Evolutionary conservation across 2,329 filamentous ascomycete genomes (phyloP), one percentile per base, ranked within the genome.

Genomic region (Diaporthe velutina): DNA sequence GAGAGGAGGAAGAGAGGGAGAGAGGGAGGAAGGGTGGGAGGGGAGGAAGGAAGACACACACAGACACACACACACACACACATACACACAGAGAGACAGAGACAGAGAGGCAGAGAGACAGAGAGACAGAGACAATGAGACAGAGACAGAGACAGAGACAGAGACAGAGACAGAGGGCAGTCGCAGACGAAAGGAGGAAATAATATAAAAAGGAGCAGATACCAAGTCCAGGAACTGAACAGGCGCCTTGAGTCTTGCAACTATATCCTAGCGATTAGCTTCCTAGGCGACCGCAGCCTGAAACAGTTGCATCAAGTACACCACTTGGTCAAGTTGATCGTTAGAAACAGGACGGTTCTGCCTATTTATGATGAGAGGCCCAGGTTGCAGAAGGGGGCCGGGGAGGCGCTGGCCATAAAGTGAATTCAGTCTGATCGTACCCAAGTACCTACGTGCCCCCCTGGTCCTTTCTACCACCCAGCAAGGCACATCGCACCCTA

Each of bases 351-450:
- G 15, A 45, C 1, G 17, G 15, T 13, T 13, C 45, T 61, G 58
- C 25, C 19, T 61, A 15, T 9, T 66, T n/a, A 48, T 66, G 22
- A 66, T 8, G 19, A n/a, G 22, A 33, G 10, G 40, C 9, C 17
- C 38, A 38, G 7, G 12, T 8, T 28, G 50, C 2, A 2, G n/a
- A 17, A 4, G 7, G 52, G 52, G 17, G n/a, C n/a, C n/a, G 52
- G 15, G 25, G 15, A 13, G 13, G 15, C 4, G 12, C 25, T 17
- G 28, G 19, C 40, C 40, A n/a, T n/a, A n/a, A n/a, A 42, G 55
- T 58, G 55, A 58, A 58, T 58, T 38, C 57, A 60, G 35, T 60
- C 57, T 60, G 57, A 60, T 38, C 22, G 30, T 60, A 38, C 3
- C 12, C 13, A n/a, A 40, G 33, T 40, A 60, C 33, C n/a, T 10